Base-by-base conservation (phyloP, 225 moss, liverwort and hornwort species). In the Asterella californica region DNA sequence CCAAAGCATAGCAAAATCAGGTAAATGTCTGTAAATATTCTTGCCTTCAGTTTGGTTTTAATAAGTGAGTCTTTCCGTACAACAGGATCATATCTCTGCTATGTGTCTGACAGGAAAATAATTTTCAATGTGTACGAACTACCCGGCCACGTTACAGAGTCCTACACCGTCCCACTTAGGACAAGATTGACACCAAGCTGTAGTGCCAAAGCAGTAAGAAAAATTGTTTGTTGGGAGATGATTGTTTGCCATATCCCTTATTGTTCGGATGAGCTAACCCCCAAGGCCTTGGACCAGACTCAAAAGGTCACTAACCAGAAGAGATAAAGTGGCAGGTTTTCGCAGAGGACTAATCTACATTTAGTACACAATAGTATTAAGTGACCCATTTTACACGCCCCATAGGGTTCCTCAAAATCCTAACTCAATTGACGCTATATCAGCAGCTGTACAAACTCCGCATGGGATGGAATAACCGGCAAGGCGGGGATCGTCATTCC, bases 311-410 rank as follows among this genome's bases (percentile, higher is more conserved):
- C 77, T 55, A 60, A 61, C 12, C 55, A 15, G 11, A 29, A 22
- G 52, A 46, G 46, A 75, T 70, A 75, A n/a, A 69, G 22, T 70
- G 10, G 67, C 59, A 67, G 65, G 65, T 32, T 73, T 62, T 61
- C 54, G 17, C 32, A 47, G 30, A 53, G 38, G 74, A 33, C 11
- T 42, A 47, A 71, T 66, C 79, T 63, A 76, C 75, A 76, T 64
- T 47, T 65, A 38, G 4, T 67, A 47, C 70, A 70, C 29, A 74
- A 60, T 63, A 59, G 33, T 32, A 46, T 29, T 59, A 47, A 72
- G 79, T 69, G 66, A 52, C 77, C 80, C 80, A 64, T 77, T 86
- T 72, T 86, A 86, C 86, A 86, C 68, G 45, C 76, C 80, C 78
- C 52, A 63, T 15, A 74, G 74, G 69, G 67, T 46, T 71, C 67